Evolutionary conservation across 768 basidiomycete species (phyloP), one percentile per base, ranked within the genome.

Genomic region (Cantharellus cinnabarinus): DNA sequence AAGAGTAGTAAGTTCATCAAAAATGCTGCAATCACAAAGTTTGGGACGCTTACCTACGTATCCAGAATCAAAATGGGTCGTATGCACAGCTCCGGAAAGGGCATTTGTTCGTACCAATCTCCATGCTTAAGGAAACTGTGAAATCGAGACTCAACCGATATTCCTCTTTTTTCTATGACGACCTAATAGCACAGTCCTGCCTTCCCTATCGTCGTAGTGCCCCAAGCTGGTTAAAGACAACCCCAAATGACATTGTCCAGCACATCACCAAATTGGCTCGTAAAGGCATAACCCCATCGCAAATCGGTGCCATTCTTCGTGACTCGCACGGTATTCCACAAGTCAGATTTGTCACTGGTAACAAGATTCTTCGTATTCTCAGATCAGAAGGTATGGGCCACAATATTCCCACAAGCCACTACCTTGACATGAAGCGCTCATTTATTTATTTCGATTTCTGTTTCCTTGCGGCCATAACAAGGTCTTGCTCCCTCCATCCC

Each of bases 1-100:
- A 29, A 29, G 20, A 29, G 20, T 29, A 29, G 20, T 29, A 29
- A 29, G 20, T 29, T 29, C 20, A 29, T 29, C 20, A 29, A 29
- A 29, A 29, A 29, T 29, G 20, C 20, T 1, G 20, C 20, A 29
- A 29, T 29, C 20, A 29, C 20, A 29, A 29, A 29, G 20, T 29
- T 29, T 29, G 20, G 20, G 20, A 29, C 20, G 20, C 20, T 29
- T 29, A 29, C 20, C 20, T 29, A 29, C 20, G 20, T 29, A 48
- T 48, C 44, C 60, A 70, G 69, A 70, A 56, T 62, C 65, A 75
- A 66, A 75, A 89, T 89, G 87, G 87, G 85, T 87, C 89, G 91
- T 71, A 91, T 95, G 89, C 94, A 98, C 81, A 91, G 91, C 81
- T 90, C 91, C 74, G 90, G 90, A 75, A 98, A 98, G 89, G 94